phyloP scores from a whole-genome alignment of 2,329 filamentous ascomycete species.

The Nigrospora oryzae region DNA sequence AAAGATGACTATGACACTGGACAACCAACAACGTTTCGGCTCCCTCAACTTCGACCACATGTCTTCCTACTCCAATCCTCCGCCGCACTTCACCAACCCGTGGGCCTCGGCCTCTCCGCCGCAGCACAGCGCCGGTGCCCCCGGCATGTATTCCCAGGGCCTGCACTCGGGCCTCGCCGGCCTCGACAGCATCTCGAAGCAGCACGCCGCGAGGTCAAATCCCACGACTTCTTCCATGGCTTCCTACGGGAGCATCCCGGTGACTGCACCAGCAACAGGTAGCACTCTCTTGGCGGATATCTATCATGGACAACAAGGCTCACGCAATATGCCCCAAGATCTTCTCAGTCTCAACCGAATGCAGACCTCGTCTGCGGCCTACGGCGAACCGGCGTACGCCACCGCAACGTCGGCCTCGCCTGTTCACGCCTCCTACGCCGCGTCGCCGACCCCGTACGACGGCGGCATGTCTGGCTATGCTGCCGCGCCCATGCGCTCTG shows the following conservation, averaged over 20 bases:
- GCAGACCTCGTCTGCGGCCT: conserved; percentile 53
- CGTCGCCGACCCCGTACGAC: conserved; percentile 65
- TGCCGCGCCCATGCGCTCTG: conserved; percentile 51
- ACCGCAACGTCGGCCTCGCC: conserved; percentile 59
- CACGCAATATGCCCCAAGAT: conserved; percentile 69
- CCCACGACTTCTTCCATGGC: conserved; percentile 55
- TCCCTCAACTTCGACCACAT: conserved; percentile 74
- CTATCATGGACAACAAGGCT: conserved; percentile 53
- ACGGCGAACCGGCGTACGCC: conserved; percentile 62
- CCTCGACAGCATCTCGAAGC: conserved; percentile 48
- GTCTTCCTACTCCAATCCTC: conserved; percentile 56
- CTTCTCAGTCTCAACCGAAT: conserved; percentile 60
- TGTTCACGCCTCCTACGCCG: conserved; percentile 56
- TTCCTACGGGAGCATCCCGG: conserved; percentile 63
- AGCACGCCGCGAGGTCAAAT: conserved; percentile 48
- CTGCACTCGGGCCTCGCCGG: conserved; percentile 49
- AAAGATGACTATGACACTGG: conserved; percentile 92
- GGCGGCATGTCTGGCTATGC: conserved; percentile 59
- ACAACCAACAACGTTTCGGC: conserved; percentile 77
- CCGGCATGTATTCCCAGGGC: conserved; percentile 55
- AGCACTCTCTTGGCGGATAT: conserved; percentile 50
- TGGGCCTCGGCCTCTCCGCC: conserved; percentile 60
- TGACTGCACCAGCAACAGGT: conserved; percentile 68
- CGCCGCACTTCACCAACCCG: conserved; percentile 83
- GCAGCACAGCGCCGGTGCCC: conserved; percentile 35